Conservation (phyloP, 805 yeast genomes). For the Wickerhamomyces rabaulensis region DNA sequence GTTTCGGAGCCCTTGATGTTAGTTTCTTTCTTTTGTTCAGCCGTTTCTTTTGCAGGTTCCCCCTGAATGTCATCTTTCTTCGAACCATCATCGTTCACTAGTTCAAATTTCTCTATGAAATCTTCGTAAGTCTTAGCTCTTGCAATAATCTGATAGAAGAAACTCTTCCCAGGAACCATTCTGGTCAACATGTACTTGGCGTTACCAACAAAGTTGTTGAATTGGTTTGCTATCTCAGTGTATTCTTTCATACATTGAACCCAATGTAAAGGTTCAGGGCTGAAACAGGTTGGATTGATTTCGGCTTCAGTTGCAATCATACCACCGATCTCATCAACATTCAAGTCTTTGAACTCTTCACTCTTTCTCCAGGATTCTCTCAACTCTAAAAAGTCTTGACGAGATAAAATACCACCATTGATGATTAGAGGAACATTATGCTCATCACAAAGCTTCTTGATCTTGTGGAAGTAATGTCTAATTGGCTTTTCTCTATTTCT, state of each 20-base stretch:
- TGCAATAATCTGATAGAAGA: conserved; percentile 51
- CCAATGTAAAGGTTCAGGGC: conserved; percentile 43
- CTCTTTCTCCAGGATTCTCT: conserved; percentile 32
- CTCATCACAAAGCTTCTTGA: conserved; percentile 55
- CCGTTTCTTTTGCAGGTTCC: not conserved
- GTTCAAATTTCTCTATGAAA: conserved; percentile 26
- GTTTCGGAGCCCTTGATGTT: not conserved
- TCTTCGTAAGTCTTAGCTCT: conserved; percentile 52
- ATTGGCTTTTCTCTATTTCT: conserved; percentile 80
- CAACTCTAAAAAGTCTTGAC: conserved; percentile 47
- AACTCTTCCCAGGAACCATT: conserved; percentile 72
- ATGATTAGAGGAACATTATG: conserved; percentile 68
- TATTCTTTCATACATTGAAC: conserved; percentile 49
- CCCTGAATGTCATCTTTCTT: conserved; percentile 1
- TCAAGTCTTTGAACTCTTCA: conserved; percentile 4
- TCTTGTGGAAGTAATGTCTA: conserved; percentile 58
- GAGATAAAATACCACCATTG: conserved; percentile 68
- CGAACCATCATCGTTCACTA: conserved; percentile 17
- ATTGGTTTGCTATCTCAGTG: conserved; percentile 43
- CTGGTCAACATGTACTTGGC: conserved; percentile 77
- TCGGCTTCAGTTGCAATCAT: conserved; percentile 96
- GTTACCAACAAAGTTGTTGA: conserved; percentile 63
- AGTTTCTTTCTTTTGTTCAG: not conserved
- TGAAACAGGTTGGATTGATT: conserved; percentile 75
- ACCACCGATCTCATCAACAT: conserved; percentile 67